Base-by-base conservation (phyloP, 148 eudicot genomes). In the Agrostemma githago region DNA sequence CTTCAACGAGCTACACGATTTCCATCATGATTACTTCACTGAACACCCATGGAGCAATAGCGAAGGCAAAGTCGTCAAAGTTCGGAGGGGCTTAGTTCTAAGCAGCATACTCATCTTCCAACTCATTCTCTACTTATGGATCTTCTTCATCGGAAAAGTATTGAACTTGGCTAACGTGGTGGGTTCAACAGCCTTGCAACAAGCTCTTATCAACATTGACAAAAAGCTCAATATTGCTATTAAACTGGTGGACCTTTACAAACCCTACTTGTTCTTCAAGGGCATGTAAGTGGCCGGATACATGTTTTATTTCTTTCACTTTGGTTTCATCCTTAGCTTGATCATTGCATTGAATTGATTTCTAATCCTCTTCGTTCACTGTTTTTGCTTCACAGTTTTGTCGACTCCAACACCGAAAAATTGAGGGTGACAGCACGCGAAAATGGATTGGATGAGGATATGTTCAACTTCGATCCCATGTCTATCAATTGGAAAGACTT, bases 401-500 rank as follows among this genome's bases (percentile, higher is more conserved):
- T n/a, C 9, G 80, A 77, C 37, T 15, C 70, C 21, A 77, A 77
- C 72, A 77, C 80, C 0, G 75, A 77, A 63, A 77, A 20, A 44
- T 40, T 77, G 64, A 68, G 66, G 1, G 14, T 48, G 5, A 64
- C 26, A 9, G 80, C 80, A 0, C 63, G 80, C 0, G 71, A 71
- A 40, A 77, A 71, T 71, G 75, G 71, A 11, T 38, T 77, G 37
- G 71, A 77, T 62, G 75, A 71, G 53, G 75, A 77, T 14, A 17
- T 43, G 6, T 76, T 76, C 58, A 66, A 68, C 66, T 77, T 81
- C 16, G 80, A 81, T 53, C 74, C 83, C 1, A 17, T 20, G 26
- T 19, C 14, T 40, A 81, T 81, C 41, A 34, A 77, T 12, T 81
- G 83, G 83, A 71, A 81, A n/a, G 84, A 82, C 61, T 82, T 62